These are phyloP conservation scores for Melastoma malabathricum DNA, from an alignment of 345 rosid genomes.

Conservation along the genomic window DNA sequence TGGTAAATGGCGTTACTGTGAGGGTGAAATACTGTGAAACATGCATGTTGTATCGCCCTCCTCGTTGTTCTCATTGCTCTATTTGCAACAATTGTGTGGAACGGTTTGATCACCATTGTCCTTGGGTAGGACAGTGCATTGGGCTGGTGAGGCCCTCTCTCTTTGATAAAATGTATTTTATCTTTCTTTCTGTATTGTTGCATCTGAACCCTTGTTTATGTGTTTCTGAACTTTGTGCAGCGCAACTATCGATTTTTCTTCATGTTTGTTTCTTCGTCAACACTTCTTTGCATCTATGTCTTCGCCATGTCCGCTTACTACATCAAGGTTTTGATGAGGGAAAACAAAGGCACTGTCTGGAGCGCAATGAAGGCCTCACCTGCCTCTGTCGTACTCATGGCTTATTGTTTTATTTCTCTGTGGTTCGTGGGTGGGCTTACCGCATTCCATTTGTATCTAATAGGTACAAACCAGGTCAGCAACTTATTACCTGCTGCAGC, in stretches of 20 bases:
- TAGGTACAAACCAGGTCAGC: constrained; percentile 82
- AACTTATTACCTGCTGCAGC: background rate
- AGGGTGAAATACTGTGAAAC: constrained; percentile 91
- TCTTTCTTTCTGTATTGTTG: constrained; percentile 1
- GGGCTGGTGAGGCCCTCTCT: constrained; percentile 57
- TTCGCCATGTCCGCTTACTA: constrained; percentile 72
- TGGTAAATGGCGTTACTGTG: constrained; percentile 68
- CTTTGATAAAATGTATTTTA: background rate
- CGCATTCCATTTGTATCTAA: constrained; percentile 86
- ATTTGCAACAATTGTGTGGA: constrained; percentile 88
- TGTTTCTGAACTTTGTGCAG: constrained; percentile 28
- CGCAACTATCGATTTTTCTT: constrained; percentile 95
- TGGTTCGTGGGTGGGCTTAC: constrained; percentile 99
- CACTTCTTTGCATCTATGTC: constrained; percentile 84
- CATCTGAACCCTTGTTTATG: too few relatives aligned
- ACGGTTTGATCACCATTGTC: constrained; percentile 98
- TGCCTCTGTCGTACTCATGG: constrained; percentile 67
- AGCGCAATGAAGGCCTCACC: constrained; percentile 87
- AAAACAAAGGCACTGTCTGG: constrained; percentile 57
- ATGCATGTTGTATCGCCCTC: constrained; percentile 97
- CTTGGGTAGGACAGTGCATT: constrained; percentile 99
- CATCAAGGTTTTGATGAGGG: constrained; percentile 73
- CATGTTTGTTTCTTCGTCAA: constrained; percentile 79
- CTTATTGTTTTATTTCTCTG: constrained; percentile 63
- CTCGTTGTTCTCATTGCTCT: constrained; percentile 94